These are phyloP conservation scores for Rutstroemia sp. DNA, from an alignment of 2,329 filamentous ascomycete genomes.

Conservation along the genomic window DNA sequence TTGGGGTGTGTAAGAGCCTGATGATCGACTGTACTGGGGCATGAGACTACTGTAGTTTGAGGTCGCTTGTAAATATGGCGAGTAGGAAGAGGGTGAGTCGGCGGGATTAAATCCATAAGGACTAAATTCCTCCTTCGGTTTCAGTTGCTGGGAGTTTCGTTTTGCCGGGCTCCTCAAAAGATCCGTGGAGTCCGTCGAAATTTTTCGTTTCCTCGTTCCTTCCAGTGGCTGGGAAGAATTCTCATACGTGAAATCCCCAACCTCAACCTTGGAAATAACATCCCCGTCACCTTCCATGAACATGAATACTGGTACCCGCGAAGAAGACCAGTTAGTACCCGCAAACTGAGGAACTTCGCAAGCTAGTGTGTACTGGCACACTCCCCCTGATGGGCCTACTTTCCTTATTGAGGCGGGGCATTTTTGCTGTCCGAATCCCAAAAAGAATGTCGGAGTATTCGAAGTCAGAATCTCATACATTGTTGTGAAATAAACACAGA, in stretches of 20 bases:
- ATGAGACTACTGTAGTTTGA: slow-evolving; percentile 33
- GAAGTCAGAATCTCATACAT: slow-evolving; percentile 65
- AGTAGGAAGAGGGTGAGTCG: slow-evolving; percentile 36
- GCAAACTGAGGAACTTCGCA: slow-evolving; percentile 63
- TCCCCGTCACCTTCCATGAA: slow-evolving; percentile 51
- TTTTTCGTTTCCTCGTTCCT: slow-evolving; percentile 47
- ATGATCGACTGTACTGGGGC: slow-evolving; percentile 33
- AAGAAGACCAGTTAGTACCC: slow-evolving; percentile 46
- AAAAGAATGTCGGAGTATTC: slow-evolving; percentile 48
- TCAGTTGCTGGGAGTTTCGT: slow-evolving; percentile 38
- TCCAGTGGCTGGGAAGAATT: slow-evolving; percentile 33
- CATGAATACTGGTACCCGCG: slow-evolving; percentile 51
- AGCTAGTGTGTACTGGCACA: slow-evolving; percentile 63
- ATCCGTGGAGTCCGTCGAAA: slow-evolving; percentile 43
- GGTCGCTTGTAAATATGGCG: slow-evolving; percentile 43
- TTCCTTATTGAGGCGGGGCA: slow-evolving; percentile 61
- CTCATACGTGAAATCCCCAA: slow-evolving; percentile 57
- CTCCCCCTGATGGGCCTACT: slow-evolving; percentile 48
- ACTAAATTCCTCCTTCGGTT: slow-evolving; percentile 42
- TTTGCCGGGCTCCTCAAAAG: slow-evolving; percentile 40
- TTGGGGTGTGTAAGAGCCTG: slow-evolving; percentile 26
- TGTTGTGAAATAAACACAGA: slow-evolving; percentile 68
- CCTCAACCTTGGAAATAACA: slow-evolving; percentile 42
- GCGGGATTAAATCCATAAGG: slow-evolving; percentile 49
- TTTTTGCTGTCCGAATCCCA: slow-evolving; percentile 74